A percentile compares a stretch with the other conserved stretches of the same genome.
Evolutionary conservation across 1,139 yeast species (phyloP).

Genomic region (Geotrichum fermentans): DNA sequence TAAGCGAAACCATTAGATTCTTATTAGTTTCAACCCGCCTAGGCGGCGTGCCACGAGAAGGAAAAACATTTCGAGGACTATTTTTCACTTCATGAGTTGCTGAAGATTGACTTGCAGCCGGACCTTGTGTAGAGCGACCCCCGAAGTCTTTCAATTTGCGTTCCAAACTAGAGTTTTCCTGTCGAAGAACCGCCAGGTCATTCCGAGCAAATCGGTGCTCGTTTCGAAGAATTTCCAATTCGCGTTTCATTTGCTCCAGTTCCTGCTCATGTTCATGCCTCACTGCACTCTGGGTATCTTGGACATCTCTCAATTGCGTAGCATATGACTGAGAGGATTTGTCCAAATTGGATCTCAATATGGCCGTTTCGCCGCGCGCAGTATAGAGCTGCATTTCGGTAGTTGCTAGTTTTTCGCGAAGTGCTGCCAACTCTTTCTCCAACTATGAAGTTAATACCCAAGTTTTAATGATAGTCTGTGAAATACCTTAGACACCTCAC

Average conservation of each 20-base stretch:
- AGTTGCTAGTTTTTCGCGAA: conserved; percentile 21
- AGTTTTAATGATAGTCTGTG: not conserved
- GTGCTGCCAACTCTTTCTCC: conserved; percentile 9
- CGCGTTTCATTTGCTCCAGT: conserved; percentile 42
- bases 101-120: no score
- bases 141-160: not conserved
- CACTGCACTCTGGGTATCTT: conserved; percentile 41
- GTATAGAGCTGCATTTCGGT: conserved; percentile 15
- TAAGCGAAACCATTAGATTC: conserved; percentile 8
- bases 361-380: conserved; percentile 62
- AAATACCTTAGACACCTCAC: not conserved
- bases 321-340: conserved; percentile 44
- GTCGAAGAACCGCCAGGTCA: conserved; percentile 30
- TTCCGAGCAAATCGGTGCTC: conserved; percentile 60
- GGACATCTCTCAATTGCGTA: conserved; percentile 9
- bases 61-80: no score
- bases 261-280: conserved; percentile 45
- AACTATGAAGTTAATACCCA: not conserved
- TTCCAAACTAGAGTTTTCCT: conserved; percentile 5
- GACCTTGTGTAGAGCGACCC: no score
- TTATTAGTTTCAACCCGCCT: not conserved
- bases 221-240: conserved; percentile 57
- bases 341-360: conserved; percentile 59
- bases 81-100: no score
- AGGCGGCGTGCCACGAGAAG: no score